A percentile compares a stretch with the other conserved stretches of the same genome.
phyloP scores from a whole-genome alignment of 805 yeast genomes.

The Ogataea trehalophila region DNA sequence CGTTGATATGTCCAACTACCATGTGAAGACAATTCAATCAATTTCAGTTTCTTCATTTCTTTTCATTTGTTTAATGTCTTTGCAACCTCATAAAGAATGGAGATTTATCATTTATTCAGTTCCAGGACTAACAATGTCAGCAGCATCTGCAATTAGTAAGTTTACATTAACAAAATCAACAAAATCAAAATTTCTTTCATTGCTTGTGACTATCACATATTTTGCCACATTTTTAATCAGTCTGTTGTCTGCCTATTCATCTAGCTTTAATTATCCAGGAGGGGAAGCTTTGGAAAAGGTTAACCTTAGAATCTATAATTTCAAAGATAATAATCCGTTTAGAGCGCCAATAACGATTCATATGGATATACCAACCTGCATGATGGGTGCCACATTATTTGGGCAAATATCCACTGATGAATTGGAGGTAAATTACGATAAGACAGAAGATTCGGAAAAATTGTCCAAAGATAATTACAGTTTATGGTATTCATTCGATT shows the following conservation, averaged over 20 bases:
- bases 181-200: slow-evolving; percentile 18
- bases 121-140: slow-evolving; percentile 62
- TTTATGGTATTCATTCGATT: slow-evolving; percentile 45
- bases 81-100: slow-evolving; percentile 94
- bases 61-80: slow-evolving; percentile 61
- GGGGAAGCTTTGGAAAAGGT: slow-evolving; percentile 63
- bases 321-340: slow-evolving; percentile 2
- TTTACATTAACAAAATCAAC: slow-evolving; percentile 11
- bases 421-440: slow-evolving; percentile 55
- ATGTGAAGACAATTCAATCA: slow-evolving; percentile 35
- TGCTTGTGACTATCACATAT: slow-evolving; percentile 24
- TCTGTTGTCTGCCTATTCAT: slow-evolving; percentile 50
- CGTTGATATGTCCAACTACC: slow-evolving; percentile 22
- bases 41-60: slow-evolving; percentile 46
- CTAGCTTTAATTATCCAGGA: slow-evolving; percentile 84
- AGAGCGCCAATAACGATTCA: slow-evolving; percentile 44
- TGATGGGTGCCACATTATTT: slow-evolving; percentile 82
- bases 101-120: slow-evolving; percentile 74
- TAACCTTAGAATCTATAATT: slow-evolving; percentile 30
- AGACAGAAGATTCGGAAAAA: slow-evolving; percentile 51
- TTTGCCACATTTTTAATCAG: slow-evolving; percentile 38
- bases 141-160: slow-evolving; percentile 38
- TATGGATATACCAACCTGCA: slow-evolving; percentile 74
- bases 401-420: slow-evolving; percentile 42
- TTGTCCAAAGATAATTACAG: slow-evolving; percentile 24